Conservation (phyloP, 331 rosid species). For the Ulmus americana region DNA sequence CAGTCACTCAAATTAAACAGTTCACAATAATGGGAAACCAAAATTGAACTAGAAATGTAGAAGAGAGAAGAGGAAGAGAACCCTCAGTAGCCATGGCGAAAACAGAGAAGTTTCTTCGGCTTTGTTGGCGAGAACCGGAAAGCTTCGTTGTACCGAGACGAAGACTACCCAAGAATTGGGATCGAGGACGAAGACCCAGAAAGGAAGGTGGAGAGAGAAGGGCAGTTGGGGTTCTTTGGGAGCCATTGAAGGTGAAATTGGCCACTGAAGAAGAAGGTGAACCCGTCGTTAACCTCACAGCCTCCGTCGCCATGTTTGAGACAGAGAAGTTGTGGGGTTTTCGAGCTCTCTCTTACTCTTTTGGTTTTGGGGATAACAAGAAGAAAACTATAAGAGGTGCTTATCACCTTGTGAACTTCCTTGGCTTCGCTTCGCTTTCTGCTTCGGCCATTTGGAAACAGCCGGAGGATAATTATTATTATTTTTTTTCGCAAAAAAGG, state of each 20-base stretch:
- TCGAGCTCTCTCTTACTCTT: conserved; percentile 11
- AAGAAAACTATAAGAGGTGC: not conserved
- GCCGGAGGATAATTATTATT: not conserved
- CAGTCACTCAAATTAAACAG: not conserved
- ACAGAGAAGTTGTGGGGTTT: conserved; percentile 1
- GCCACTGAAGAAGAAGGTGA: conserved; percentile 41
- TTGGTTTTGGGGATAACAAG: not conserved
- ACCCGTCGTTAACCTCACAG: conserved; percentile 26
- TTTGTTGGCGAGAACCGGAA: conserved; percentile 29
- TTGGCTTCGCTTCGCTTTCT: not conserved
- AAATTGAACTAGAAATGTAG: not conserved
- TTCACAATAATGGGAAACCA: not conserved
- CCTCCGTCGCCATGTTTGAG: conserved; percentile 44
- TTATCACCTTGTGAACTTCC: not conserved
- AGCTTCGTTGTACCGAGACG: conserved; percentile 31
- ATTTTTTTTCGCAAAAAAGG: not conserved
- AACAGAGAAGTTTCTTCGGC: conserved; percentile 50
- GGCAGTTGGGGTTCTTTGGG: conserved; percentile 43
- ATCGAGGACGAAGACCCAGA: conserved; percentile 40
- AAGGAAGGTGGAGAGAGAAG: conserved; percentile 43
- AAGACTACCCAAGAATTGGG: conserved; percentile 42
- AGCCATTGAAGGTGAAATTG: conserved; percentile 47
- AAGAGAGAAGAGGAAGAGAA: conserved; percentile 17
- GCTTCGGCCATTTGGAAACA: too few relatives aligned
- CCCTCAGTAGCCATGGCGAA: conserved; percentile 88